phyloP scores from a whole-genome alignment of 2,329 filamentous ascomycete species.

The Verticillium klebahnii region DNA sequence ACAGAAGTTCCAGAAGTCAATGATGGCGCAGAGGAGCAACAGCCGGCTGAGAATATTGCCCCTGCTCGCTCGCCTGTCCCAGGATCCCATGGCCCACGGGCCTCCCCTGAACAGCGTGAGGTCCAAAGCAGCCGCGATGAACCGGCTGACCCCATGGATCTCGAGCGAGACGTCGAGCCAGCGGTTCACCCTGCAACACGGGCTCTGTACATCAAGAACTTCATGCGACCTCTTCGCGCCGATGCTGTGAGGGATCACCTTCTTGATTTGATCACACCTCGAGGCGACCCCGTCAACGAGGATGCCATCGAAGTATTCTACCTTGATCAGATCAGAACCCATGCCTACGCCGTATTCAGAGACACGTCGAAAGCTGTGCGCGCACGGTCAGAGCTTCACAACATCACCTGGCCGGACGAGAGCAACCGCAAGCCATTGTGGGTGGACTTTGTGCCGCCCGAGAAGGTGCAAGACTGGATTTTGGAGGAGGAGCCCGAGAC shows the following conservation, averaged over 20 bases:
- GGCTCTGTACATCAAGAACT: constrained; percentile 82
- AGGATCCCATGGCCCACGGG: not conserved
- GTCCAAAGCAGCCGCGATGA: not conserved
- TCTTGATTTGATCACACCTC: constrained; percentile 59
- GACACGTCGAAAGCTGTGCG: constrained; percentile 67
- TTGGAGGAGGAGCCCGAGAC: constrained; percentile 52
- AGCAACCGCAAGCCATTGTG: constrained; percentile 77
- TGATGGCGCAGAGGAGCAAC: not conserved
- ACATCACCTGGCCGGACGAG: constrained; percentile 81
- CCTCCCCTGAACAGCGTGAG: not conserved
- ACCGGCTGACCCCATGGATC: constrained; percentile 22
- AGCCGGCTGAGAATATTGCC: not conserved
- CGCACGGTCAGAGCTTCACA: constrained; percentile 72
- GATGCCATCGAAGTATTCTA: constrained; percentile 65
- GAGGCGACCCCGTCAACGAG: constrained; percentile 42
- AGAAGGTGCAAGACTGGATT: constrained; percentile 71
- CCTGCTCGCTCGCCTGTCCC: not conserved
- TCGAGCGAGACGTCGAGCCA: constrained; percentile 38
- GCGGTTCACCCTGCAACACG: constrained; percentile 68
- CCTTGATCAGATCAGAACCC: constrained; percentile 80
- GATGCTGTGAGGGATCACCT: constrained; percentile 65
- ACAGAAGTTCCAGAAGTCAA: not conserved
- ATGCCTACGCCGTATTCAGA: constrained; percentile 75
- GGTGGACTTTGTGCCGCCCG: constrained; percentile 83
- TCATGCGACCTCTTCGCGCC: constrained; percentile 80